Percentiles rank a stretch among this genome's conserved stretches.
phyloP scores from a whole-genome alignment of 2,329 filamentous ascomycete genomes.

The Colletotrichum sp. region DNA sequence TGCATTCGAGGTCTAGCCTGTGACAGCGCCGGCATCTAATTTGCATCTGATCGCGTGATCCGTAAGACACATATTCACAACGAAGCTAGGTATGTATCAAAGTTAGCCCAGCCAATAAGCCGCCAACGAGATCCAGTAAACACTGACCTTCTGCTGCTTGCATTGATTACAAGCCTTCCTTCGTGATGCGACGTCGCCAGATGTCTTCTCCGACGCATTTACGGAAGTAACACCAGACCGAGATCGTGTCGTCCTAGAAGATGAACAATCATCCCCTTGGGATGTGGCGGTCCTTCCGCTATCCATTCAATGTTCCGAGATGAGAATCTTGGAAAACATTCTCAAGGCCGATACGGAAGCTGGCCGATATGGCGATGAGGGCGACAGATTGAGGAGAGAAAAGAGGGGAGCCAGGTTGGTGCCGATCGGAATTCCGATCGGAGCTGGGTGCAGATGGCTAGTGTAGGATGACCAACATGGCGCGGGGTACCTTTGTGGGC shows the following conservation, averaged over 20 bases:
- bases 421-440: neutral
- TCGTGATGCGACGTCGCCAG: neutral
- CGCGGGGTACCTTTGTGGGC: neutral
- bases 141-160: neutral
- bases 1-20: neutral
- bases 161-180: neutral
- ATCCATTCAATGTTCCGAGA: neutral
- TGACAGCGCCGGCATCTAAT: neutral
- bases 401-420: neutral
- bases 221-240: neutral
- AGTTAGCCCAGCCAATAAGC: neutral
- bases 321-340: neutral
- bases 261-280: neutral
- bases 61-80: neutral
- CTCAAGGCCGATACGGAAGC: neutral
- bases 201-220: neutral
- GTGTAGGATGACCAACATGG: neutral
- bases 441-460: neutral
- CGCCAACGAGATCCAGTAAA: neutral
- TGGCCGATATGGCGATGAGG: accelerated
- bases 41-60: neutral
- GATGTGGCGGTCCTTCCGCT: neutral
- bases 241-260: neutral
- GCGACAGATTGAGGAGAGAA: neutral
- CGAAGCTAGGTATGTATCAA: neutral